Base-by-base conservation (phyloP, 805 yeast species). In the Metschnikowia vanudenii region DNA sequence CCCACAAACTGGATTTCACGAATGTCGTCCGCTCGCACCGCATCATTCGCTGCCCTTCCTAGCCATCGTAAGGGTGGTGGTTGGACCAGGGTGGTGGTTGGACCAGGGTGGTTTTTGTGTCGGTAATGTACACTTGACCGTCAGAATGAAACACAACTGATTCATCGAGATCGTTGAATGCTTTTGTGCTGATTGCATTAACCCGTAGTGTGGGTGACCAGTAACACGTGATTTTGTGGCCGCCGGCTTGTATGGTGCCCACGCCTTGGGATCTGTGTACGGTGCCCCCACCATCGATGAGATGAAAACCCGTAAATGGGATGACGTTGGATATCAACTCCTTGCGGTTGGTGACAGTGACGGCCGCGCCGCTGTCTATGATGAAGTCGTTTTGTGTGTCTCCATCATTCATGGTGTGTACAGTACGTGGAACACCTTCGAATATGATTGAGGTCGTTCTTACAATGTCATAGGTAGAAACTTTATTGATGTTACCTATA, bases 161-260 rank as follows among this genome's bases (percentile, higher is more conserved):
- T 24, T 22, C 38, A 9, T 32, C 39, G 5, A 24, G 3, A 10
- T 14, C 24, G 12, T n/a, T 33, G 16, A 41, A 24, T 13, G 22
- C 38, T 9, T 22, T n/a, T 4, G 34, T 17, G 32, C 33, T 33
- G 12, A 33, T 16, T 5, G 34, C 44, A 18, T 38, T 41, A 24
- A 41, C 44, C 7, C 20, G n/a, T 16, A 33, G 26, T 12, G 44
- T 16, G 4, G 44, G 44, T 11, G 39, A 31, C 22, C 24, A 41
- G 28, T 41, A 41, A 18, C 38, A 41, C 12, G 24, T 17, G 28
- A 41, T 16, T n/a, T 12, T 22, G 29, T 33, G 24, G 11, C 38
- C 33, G 4, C 39, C 44, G 17, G 34, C 36, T 8, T 14, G 13
- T 7, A 41, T 33, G n/a, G n/a, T n/a, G n/a, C n/a, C n/a, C n/a